Conservation (phyloP, 192 early-diverging fungal species). For the Coemansia sp. region DNA sequence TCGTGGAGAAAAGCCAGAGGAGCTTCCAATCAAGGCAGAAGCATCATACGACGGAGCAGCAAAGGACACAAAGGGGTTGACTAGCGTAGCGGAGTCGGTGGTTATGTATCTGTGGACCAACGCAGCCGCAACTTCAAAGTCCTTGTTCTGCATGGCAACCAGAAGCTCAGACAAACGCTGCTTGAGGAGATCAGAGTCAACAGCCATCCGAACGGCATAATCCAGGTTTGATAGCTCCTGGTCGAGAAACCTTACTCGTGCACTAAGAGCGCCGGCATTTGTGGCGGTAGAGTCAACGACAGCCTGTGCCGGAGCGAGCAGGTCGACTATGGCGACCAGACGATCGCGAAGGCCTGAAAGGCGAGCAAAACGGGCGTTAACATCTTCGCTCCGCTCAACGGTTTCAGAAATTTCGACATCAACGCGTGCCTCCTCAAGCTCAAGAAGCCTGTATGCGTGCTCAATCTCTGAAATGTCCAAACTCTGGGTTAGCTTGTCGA, state of each 20-base stretch:
- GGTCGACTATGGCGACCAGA: constrained; percentile 8
- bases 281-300: constrained; percentile 50
- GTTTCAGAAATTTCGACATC: constrained; percentile 45
- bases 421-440: constrained; percentile 51
- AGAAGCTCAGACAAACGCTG: constrained; percentile 31
- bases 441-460: constrained; percentile 35
- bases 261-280: constrained; percentile 82
- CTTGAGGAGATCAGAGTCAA: constrained; percentile 64
- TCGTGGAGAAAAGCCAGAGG: not conserved
- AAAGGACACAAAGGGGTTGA: constrained; percentile 32
- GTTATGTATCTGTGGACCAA: constrained; percentile 37
- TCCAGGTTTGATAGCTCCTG: constrained; percentile 75
- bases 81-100: constrained; percentile 21
- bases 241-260: constrained; percentile 83
- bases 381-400: constrained; percentile 18
- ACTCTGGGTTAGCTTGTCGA: constrained; percentile 20
- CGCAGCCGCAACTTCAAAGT: constrained; percentile 62
- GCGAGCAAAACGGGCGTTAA: constrained; percentile 18
- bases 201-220: constrained; percentile 66
- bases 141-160: constrained; percentile 32
- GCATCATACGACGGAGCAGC: constrained; percentile 18
- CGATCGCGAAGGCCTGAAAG: constrained; percentile 14
- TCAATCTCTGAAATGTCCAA: constrained; percentile 35
- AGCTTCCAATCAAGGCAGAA: constrained; percentile 5
- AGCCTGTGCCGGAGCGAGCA: constrained; percentile 30